phyloP scores from a whole-genome alignment of 2,329 filamentous ascomycete genomes.

The Thielaviopsis musarum region DNA sequence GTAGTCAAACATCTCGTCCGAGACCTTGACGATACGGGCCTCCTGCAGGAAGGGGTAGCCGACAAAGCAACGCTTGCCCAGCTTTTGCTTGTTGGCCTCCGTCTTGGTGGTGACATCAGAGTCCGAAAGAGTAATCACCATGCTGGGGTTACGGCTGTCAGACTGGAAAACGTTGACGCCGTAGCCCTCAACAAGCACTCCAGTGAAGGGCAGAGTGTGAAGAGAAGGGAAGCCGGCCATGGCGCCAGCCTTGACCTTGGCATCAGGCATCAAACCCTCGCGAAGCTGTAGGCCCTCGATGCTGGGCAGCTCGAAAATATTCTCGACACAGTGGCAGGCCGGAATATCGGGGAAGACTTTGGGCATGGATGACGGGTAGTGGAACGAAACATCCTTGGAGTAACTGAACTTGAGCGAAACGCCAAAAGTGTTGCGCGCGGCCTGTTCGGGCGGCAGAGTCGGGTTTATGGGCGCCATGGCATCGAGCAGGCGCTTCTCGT shows the following conservation, averaged over 20 bases:
- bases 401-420: slow-evolving; percentile 89
- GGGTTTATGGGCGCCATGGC: slow-evolving; percentile 79
- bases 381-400: slow-evolving; percentile 56
- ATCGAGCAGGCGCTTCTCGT: slow-evolving; percentile 66
- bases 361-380: slow-evolving; percentile 73
- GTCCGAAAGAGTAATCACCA: slow-evolving; percentile 72
- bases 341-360: slow-evolving; percentile 81
- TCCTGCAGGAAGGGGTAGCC: slow-evolving; percentile 94
- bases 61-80: slow-evolving; percentile 76
- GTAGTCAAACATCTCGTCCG: slow-evolving; percentile 88
- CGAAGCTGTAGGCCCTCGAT: slow-evolving; percentile 80
- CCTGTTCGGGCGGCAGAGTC: slow-evolving; percentile 61
- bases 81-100: slow-evolving; percentile 56
- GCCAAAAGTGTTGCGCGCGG: slow-evolving; percentile 73
- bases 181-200: slow-evolving; percentile 52
- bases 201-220: slow-evolving; percentile 70
- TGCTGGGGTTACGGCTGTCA: slow-evolving; percentile 91
- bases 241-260: slow-evolving; percentile 65
- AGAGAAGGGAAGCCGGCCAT: slow-evolving; percentile 86
- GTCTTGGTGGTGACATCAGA: slow-evolving; percentile 54
- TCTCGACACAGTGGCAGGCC: slow-evolving; percentile 82
- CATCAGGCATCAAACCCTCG: slow-evolving; percentile 68
- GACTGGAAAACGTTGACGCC: slow-evolving; percentile 90
- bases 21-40: slow-evolving; percentile 73
- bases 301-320: slow-evolving; percentile 85